Evolutionary conservation across 345 rosid species (phyloP).

Genomic region (Salix caprea): DNA sequence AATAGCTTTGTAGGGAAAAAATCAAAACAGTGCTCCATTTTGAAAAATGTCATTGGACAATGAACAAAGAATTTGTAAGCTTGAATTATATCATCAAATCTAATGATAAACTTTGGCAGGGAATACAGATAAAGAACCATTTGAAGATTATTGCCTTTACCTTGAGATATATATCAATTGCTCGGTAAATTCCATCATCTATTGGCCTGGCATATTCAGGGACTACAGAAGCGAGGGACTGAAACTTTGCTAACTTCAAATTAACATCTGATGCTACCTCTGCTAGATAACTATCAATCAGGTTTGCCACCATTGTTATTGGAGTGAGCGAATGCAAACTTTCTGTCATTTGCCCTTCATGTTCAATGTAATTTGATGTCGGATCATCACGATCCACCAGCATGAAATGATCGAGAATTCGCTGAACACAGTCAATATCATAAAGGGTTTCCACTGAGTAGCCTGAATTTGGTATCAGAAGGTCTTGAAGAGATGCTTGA

Average conservation of each 20-base stretch:
- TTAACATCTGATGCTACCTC: conserved; percentile 92
- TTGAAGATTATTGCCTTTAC: conserved; percentile 26
- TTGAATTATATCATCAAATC: neutral
- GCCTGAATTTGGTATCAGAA: conserved; percentile 70
- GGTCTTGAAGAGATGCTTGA: conserved; percentile 71
- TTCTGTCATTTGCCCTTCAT: conserved; percentile 50
- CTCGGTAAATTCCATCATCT: conserved; percentile 87
- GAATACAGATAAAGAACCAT: neutral
- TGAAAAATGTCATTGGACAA: neutral
- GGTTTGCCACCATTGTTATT: conserved; percentile 61
- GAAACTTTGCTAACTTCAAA: conserved; percentile 65
- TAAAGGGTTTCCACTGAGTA: conserved; percentile 74
- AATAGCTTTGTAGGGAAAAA: neutral
- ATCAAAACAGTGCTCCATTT: neutral
- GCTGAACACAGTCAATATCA: conserved; percentile 71
- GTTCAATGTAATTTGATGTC: conserved; percentile 30
- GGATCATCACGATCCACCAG: conserved; percentile 33
- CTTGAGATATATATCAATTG: conserved; percentile 84
- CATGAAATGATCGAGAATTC: conserved; percentile 83
- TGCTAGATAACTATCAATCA: conserved; percentile 78
- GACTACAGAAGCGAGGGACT: conserved; percentile 56
- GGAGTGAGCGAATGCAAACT: conserved; percentile 51
- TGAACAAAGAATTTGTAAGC: neutral
- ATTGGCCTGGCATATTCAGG: conserved; percentile 74
- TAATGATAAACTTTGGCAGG: neutral